Base-by-base conservation (phyloP, 345 rosid genomes). In the Eucalyptus sp. region DNA sequence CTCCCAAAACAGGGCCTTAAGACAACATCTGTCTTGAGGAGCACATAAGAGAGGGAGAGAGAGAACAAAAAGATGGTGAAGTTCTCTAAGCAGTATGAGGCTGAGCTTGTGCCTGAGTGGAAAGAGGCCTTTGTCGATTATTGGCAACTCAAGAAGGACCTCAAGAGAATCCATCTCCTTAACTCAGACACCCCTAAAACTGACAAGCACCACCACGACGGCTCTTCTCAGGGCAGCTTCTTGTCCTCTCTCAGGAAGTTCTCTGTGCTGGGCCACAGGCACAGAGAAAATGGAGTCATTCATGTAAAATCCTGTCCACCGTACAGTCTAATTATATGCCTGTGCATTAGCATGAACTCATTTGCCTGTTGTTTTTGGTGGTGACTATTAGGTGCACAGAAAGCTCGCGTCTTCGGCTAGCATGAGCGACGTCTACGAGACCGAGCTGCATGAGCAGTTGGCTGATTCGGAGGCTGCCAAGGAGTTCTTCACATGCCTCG, bases 21-120 rank as follows among this genome's bases (percentile, higher is more conserved):
- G 41, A 50, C 22, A 31, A 49, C 52, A 20, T 86, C 56, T 29
- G 87, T 24, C 25, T 52, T 49, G 13, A 13, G 49, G 52, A 49
- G 87, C 41, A 8, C 87, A 49, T 29, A 50, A 50, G 43, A n/a
- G 37, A 43, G 33, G n/a, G 56, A 37, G 60, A 86, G 86, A 58
- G 64, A 58, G n/a, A 16, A n/a, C 46, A 37, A 11, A 49, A 37
- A 62, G n/a, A 97, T 98, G 99, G 98, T 98, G 90, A 98, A 97
- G 89, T 98, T 98, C 91, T 94, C 98, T 5, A 96, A 95, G 93
- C 99, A 98, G 88, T 96, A 97, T 49, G 97, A 98, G 89, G 99
- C 95, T 29, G 99, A 98, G 92, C 97, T 98, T 22, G 96, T 98
- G 81, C 99, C 99, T 10, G 99, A 98, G 88, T 97, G 99, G 99